Base-by-base conservation (phyloP, 352 stramenopile genomes). In the Phytophthora multivora region DNA sequence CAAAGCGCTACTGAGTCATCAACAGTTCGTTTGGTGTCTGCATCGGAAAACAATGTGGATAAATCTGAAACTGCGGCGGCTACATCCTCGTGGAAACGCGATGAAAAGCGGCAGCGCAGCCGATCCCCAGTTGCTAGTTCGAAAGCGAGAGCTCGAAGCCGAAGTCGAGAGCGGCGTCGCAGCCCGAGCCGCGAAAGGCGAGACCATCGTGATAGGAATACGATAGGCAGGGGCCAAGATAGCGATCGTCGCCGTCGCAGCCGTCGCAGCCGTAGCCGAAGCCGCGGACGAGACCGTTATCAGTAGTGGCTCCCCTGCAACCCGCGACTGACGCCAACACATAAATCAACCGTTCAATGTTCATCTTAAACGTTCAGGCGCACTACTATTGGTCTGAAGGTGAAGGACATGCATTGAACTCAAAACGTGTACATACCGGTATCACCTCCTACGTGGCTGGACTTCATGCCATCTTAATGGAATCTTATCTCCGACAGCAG, bases 241-340 rank as follows among this genome's bases (percentile, higher is more conserved):
- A 51, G 56, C n/a, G 71, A 79, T 4, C 69, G 73, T 39, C 63
- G 59, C 19, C 66, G 51, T 41, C 70, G 67, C 4, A 79, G 66
- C n/a, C n/a, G n/a, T n/a, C n/a, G n/a, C n/a, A n/a, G n/a, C 57
- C 71, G 67, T 28, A 77, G 71, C 43, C 66, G 66, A 9, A 75
- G 64, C 35, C 35, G 49, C 25, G 74, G 63, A 30, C 63, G 73
- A 46, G 68, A 75, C 9, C 58, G 54, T 28, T 51, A 64, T 30
- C 42, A 9, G 21, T 23, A 19, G 52, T 36, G 28, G 7, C 28
- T 10, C 26, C 6, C 28, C 28, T 30, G 7, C 28, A 3, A 11
- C 28, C 8, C 9, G 11, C 11, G 28, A 10, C 35, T 42, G 4
- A 5, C 10, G 10, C 8, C 38, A 21, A 47, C 0, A 23, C 25